These are phyloP conservation scores for Fusarium euwallaceae DNA, from an alignment of 2,329 filamentous ascomycete genomes.

Conservation along the genomic window DNA sequence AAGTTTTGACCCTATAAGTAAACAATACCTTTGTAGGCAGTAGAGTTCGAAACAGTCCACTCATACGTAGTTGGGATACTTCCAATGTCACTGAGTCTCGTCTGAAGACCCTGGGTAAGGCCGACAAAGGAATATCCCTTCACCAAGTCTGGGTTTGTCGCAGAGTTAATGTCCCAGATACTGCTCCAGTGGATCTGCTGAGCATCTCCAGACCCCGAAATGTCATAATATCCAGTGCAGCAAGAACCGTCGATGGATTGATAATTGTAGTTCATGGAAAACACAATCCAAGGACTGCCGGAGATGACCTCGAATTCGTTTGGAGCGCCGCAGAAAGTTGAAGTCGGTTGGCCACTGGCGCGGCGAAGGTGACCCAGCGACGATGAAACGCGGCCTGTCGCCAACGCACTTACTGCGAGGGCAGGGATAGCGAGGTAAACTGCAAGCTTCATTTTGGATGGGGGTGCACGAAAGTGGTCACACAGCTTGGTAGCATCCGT, in stretches of 20 bases:
- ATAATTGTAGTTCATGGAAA: slow-evolving; percentile 40
- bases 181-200: slow-evolving; percentile 28
- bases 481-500: too few relatives aligned
- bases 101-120: slow-evolving; percentile 26
- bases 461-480: too few relatives aligned
- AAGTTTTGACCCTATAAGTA: neutral
- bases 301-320: slow-evolving; percentile 30
- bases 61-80: slow-evolving; percentile 29
- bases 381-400: neutral
- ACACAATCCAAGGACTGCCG: slow-evolving; percentile 34
- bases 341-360: slow-evolving; percentile 5
- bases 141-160: slow-evolving; percentile 13
- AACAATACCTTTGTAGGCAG: slow-evolving; percentile 31
- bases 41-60: slow-evolving; percentile 18
- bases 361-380: neutral
- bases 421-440: neutral
- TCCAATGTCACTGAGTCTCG: slow-evolving; percentile 19
- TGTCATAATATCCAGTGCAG: slow-evolving; percentile 26
- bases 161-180: slow-evolving; percentile 30
- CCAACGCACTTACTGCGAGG: slow-evolving; percentile 1
- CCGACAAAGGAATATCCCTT: slow-evolving; percentile 38
- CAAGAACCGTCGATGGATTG: slow-evolving; percentile 28
- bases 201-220: slow-evolving; percentile 12
- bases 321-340: slow-evolving; percentile 27
- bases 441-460: neutral